Conservation (phyloP, 257 asterid species). For the Nicotiana benthamiana region DNA sequence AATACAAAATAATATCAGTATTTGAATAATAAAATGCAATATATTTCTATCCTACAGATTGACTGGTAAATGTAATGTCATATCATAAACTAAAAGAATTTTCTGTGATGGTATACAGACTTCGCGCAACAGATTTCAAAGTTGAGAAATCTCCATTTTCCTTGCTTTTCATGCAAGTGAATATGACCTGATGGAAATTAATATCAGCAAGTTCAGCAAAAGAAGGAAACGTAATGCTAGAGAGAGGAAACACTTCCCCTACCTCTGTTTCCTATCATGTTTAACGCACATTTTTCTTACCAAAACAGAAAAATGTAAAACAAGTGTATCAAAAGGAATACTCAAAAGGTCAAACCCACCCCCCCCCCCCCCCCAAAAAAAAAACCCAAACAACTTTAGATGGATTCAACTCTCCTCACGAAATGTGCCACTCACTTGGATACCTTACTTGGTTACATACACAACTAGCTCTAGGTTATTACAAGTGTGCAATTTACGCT, state of each 20-base stretch:
- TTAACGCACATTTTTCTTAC: not conserved
- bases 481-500: not conserved
- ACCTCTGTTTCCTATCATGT: not conserved
- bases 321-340: not conserved
- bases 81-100: not conserved
- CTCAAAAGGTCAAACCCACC: not conserved
- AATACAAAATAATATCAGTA: no score
- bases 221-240: not conserved
- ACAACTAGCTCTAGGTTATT: constrained; percentile 1
- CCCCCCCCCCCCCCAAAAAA: not conserved
- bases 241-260: not conserved
- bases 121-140: constrained; percentile 29
- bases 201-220: not conserved
- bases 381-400: not conserved
- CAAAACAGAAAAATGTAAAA: not conserved
- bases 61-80: not conserved
- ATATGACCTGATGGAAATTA: no score
- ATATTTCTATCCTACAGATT: not conserved
- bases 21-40: no score
- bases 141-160: not conserved
- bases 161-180: not conserved
- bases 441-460: not conserved
- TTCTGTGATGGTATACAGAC: constrained; percentile 24
- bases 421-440: not conserved
- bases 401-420: not conserved